These are phyloP conservation scores for Rhynchosporium graminicola DNA, from an alignment of 2,329 filamentous ascomycete species.

Conservation along the genomic window DNA sequence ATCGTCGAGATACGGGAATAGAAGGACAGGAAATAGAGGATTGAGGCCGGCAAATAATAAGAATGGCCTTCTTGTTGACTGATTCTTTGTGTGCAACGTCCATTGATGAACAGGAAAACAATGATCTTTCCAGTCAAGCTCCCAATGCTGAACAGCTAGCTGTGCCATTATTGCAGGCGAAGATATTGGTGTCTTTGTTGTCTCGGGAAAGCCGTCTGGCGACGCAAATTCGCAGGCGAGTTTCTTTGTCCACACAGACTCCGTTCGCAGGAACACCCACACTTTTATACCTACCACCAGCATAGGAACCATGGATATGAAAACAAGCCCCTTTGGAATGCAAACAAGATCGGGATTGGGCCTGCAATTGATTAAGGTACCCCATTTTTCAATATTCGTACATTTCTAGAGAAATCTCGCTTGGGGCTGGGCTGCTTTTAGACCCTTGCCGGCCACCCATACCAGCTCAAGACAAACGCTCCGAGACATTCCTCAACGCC, in stretches of 20 bases:
- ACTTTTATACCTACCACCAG: conserved; percentile 24
- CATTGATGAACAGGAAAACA: conserved; percentile 39
- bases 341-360: conserved; percentile 21
- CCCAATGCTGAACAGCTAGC: conserved; percentile 29
- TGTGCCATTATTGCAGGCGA: conserved; percentile 37
- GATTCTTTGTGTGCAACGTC: conserved; percentile 39
- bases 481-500: conserved; percentile 33
- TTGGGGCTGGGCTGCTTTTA: conserved; percentile 22
- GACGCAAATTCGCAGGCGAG: conserved; percentile 33
- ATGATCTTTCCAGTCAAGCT: conserved; percentile 37
- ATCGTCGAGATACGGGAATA: conserved; percentile 22
- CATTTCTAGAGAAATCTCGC: conserved; percentile 26
- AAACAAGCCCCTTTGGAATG: conserved; percentile 21
- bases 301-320: conserved; percentile 22
- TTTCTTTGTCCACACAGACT: conserved; percentile 36
- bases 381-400: conserved; percentile 30
- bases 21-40: conserved; percentile 25
- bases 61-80: conserved; percentile 40
- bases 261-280: conserved; percentile 30
- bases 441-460: conserved; percentile 9
- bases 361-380: conserved; percentile 24
- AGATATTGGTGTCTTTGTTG: conserved; percentile 39
- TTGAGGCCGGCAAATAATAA: conserved; percentile 27
- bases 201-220: conserved; percentile 40
- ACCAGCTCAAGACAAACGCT: conserved; percentile 27